Conservation (phyloP, 1,284 basidiomycete species). For the Sanghuangporus sanghuang region DNA sequence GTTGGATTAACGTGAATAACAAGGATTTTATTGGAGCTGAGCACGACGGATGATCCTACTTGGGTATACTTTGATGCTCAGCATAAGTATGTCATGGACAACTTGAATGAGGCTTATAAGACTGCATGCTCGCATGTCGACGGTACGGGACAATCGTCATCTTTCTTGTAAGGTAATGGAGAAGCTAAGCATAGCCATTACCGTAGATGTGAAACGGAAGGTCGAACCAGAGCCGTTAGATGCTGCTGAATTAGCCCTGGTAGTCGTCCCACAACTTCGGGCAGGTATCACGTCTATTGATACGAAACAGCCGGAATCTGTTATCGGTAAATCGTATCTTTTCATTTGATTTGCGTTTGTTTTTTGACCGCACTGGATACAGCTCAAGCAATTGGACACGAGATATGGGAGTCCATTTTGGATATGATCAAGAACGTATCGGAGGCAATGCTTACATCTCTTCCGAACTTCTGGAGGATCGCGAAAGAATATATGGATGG, state of each 20-base stretch:
- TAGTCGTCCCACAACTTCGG: conserved; percentile 52
- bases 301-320: conserved; percentile 55
- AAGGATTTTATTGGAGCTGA: conserved; percentile 83
- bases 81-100: conserved; percentile 78
- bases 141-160: conserved; percentile 37
- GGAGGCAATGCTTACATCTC: conserved; percentile 60
- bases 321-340: conserved; percentile 47
- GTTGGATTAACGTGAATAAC: not conserved
- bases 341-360: not conserved
- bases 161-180: too few relatives aligned
- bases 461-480: conserved; percentile 95
- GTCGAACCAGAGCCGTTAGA: conserved; percentile 30
- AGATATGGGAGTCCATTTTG: conserved; percentile 79
- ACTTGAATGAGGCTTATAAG: conserved; percentile 69
- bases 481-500: conserved; percentile 89
- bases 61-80: conserved; percentile 96
- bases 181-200: not conserved
- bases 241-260: conserved; percentile 35
- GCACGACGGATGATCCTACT: conserved; percentile 79
- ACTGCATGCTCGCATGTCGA: conserved; percentile 49
- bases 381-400: conserved; percentile 62
- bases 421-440: conserved; percentile 69
- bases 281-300: conserved; percentile 54
- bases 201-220: conserved; percentile 33
- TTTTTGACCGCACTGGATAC: not conserved